Evolutionary conservation across 257 asterid genomes (phyloP).

Genomic region (Fraxinus americana): DNA sequence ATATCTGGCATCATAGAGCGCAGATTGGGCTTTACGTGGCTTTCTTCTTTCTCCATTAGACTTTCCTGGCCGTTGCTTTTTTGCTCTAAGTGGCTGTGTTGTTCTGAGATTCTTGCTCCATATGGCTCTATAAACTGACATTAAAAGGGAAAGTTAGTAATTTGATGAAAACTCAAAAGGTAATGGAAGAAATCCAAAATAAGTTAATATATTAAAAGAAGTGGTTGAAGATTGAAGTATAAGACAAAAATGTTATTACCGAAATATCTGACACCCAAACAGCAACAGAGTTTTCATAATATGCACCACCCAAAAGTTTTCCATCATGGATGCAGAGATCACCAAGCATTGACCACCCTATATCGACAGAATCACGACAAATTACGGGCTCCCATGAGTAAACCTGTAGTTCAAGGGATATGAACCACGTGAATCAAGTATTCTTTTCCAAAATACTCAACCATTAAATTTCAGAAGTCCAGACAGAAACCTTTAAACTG

Average conservation of each 20-base stretch:
- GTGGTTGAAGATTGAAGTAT: constrained; percentile 12
- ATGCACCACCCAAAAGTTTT: constrained; percentile 91
- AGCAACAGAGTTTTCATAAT: constrained; percentile 85
- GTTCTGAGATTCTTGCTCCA: constrained; percentile 58
- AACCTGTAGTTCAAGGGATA: constrained; percentile 57
- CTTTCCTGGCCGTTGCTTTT: constrained; percentile 48
- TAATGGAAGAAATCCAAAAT: neutral
- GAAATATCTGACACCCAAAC: constrained; percentile 95
- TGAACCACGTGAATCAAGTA: constrained; percentile 21
- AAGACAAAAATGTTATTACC: constrained; percentile 44
- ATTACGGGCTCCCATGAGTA: constrained; percentile 98
- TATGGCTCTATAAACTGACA: constrained; percentile 58
- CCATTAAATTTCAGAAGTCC: constrained; percentile 12
- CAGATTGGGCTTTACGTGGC: constrained; percentile 53
- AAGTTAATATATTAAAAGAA: constrained; percentile 4
- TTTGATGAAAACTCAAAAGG: constrained; percentile 13
- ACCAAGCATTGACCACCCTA: constrained; percentile 98
- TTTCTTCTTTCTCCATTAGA: constrained; percentile 55
- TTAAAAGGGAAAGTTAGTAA: constrained; percentile 21
- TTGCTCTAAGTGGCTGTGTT: constrained; percentile 52
- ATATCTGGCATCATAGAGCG: constrained; percentile 60
- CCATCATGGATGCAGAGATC: constrained; percentile 91
- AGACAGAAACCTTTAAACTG: constrained; percentile 74
- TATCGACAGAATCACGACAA: constrained; percentile 90
- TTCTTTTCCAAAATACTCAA: constrained; percentile 19